phyloP scores from a whole-genome alignment of 306 rosid genomes.

The Lagenaria siceraria region DNA sequence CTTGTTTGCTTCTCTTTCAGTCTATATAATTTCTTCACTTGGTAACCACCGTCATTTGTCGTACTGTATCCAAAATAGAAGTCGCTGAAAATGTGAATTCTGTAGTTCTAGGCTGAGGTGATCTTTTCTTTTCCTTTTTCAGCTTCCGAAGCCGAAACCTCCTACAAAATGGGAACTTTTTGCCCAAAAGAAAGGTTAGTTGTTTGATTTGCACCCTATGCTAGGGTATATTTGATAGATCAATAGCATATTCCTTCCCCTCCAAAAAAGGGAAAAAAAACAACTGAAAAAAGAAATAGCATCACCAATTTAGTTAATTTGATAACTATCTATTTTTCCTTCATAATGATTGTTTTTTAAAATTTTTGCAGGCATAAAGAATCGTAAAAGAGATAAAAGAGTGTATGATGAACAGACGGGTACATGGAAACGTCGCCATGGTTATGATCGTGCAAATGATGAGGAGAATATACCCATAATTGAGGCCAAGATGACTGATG shows the following conservation, averaged over 20 bases:
- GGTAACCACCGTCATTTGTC: not conserved
- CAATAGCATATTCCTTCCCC: not conserved
- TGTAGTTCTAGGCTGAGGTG: not conserved
- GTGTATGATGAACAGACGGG: constrained; percentile 51
- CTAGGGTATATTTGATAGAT: not conserved
- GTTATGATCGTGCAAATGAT: constrained; percentile 85
- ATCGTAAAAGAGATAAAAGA: constrained; percentile 56
- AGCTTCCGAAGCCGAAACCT: constrained; percentile 80
- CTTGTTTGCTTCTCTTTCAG: not conserved
- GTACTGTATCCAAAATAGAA: not conserved
- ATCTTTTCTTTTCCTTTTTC: constrained; percentile 12
- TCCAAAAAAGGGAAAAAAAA: not conserved
- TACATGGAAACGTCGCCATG: constrained; percentile 73
- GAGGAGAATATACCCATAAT: constrained; percentile 75
- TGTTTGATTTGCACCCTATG: not conserved
- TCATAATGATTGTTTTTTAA: not conserved
- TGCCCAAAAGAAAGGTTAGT: constrained; percentile 72
- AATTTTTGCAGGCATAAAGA: constrained; percentile 53
- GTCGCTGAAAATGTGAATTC: not conserved
- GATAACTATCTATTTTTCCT: not conserved
- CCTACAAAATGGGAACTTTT: constrained; percentile 87
- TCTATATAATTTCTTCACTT: not conserved
- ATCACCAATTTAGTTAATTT: not conserved
- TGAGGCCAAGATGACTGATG: constrained; percentile 78
- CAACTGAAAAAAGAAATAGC: not conserved